These are phyloP conservation scores for Stylosanthes scabra DNA, from an alignment of 331 rosid species.

Conservation along the genomic window DNA sequence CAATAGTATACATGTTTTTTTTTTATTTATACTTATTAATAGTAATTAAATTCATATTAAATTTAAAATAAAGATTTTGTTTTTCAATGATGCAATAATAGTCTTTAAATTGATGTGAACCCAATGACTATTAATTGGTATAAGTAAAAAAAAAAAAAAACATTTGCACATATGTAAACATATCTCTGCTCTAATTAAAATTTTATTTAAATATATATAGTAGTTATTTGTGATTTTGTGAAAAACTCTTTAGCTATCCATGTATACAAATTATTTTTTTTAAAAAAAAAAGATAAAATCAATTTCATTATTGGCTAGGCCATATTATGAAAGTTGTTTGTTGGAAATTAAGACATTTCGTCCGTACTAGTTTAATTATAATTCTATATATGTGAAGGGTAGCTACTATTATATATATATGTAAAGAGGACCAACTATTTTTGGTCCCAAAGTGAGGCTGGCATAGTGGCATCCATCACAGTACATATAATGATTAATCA, in stretches of 20 bases:
- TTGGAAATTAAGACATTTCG: constrained; percentile 28
- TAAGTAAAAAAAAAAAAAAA: too few species aligned
- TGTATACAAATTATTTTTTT: background rate
- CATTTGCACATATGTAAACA: too few species aligned
- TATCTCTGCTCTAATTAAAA: too few species aligned
- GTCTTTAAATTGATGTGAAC: too few species aligned
- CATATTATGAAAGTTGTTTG: constrained; percentile 26
- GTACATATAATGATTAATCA: constrained; percentile 13
- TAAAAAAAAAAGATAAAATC: background rate
- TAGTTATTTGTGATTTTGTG: too few species aligned
- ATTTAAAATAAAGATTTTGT: too few species aligned
- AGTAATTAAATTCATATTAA: too few species aligned
- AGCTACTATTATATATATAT: background rate
- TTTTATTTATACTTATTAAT: too few species aligned
- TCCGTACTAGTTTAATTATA: background rate
- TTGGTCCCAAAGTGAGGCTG: constrained; percentile 37
- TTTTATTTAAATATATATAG: background rate
- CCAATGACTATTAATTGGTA: too few species aligned
- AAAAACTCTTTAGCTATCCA: too few species aligned
- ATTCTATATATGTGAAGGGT: background rate
- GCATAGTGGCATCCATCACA: constrained; percentile 28
- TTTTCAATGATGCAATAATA: too few species aligned
- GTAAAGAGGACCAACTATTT: constrained; percentile 36
- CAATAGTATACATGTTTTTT: too few species aligned
- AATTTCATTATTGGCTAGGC: constrained; percentile 14